phyloP scores from a whole-genome alignment of 2,329 filamentous ascomycete genomes.

The Hypomyces perniciosus region DNA sequence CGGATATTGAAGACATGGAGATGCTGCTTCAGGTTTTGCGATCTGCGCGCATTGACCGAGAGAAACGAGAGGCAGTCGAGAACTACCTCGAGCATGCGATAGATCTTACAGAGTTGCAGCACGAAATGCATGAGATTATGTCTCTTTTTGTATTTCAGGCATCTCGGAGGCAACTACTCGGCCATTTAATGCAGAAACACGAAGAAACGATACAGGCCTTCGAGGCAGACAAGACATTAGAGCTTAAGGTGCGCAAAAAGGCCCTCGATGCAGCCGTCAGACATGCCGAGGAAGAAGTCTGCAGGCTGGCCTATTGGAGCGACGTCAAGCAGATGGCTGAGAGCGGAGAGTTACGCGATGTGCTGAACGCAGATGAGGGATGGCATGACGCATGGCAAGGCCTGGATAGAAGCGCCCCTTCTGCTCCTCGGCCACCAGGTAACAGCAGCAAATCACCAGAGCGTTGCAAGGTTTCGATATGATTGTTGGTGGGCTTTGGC shows the following conservation, averaged over 20 bases:
- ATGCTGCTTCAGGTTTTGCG: slow-evolving; percentile 65
- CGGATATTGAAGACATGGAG: slow-evolving; percentile 56
- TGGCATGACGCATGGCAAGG: slow-evolving; percentile 42
- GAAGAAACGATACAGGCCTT: slow-evolving; percentile 34
- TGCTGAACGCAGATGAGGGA: slow-evolving; percentile 29
- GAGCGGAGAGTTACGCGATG: slow-evolving; percentile 40
- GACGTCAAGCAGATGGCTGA: slow-evolving; percentile 67
- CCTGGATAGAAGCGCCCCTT: slow-evolving; percentile 47
- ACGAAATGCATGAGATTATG: slow-evolving; percentile 82
- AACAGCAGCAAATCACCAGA: slow-evolving; percentile 18
- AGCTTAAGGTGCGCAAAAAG: slow-evolving; percentile 44
- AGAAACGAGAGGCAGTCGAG: slow-evolving; percentile 79
- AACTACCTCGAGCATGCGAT: slow-evolving; percentile 75
- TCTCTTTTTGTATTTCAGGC: slow-evolving; percentile 81
- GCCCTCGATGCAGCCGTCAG: slow-evolving; percentile 69
- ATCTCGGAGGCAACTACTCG: slow-evolving; percentile 71
- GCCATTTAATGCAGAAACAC: slow-evolving; percentile 57
- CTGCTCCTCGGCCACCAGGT: slow-evolving; percentile 24
- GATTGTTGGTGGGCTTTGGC: not conserved
- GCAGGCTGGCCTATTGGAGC: slow-evolving; percentile 80
- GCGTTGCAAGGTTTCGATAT: not conserved
- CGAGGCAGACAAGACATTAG: slow-evolving; percentile 33
- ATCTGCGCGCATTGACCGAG: slow-evolving; percentile 72
- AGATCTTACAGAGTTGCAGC: slow-evolving; percentile 68
- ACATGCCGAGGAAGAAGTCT: slow-evolving; percentile 74